Base-by-base conservation (phyloP, 2,329 filamentous ascomycete species). In the Arthrobotrys iridis region DNA sequence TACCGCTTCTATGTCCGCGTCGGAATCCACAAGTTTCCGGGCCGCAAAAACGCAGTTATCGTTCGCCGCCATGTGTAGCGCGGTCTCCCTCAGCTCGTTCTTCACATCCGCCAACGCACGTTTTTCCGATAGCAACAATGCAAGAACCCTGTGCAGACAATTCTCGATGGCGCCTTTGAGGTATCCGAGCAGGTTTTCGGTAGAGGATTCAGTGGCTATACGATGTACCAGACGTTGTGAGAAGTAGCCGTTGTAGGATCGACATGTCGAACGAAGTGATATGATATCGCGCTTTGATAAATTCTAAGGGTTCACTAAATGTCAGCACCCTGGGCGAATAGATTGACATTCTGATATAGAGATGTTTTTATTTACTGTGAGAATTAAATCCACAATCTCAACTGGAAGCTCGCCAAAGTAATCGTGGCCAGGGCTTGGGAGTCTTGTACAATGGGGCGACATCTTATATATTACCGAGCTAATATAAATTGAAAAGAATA, bases 51-150 rank as follows among this genome's bases (percentile, higher is more conserved):
- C 30, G n/a, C 50, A 55, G 18, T 55, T 55, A 20, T 55, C 50
- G n/a, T 55, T 55, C 18, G 50, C 50, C n/a, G 50, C 50, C 50
- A 55, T 55, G 24, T 55, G 50, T 10, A 55, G 30, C 22, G 50
- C 50, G 1, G 50, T 55, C 26, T 55, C 50, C 7, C 24, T 55
- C 4, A 55, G 18, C 3, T 15, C 30, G 15, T 13, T 55, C 18
- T 55, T 55, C 8, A 55, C 6, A n/a, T 55, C 50, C 1, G 30
- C 50, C 5, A 55, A 10, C 10, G 30, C 22, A 24, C 30, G 15
- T n/a, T 35, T 37, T 55, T 55, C 50, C 10, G 50, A 10, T 20
- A 55, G 50, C 7, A 55, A 11, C 7, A 55, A 37, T 13, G 50
- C 15, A 3, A 55, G 50, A 15, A 35, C 18, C 37, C 30, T 24